Percentiles rank a stretch among this genome's conserved stretches.
phyloP scores from a whole-genome alignment of 805 yeast genomes.

The Lipomyces sp. region DNA sequence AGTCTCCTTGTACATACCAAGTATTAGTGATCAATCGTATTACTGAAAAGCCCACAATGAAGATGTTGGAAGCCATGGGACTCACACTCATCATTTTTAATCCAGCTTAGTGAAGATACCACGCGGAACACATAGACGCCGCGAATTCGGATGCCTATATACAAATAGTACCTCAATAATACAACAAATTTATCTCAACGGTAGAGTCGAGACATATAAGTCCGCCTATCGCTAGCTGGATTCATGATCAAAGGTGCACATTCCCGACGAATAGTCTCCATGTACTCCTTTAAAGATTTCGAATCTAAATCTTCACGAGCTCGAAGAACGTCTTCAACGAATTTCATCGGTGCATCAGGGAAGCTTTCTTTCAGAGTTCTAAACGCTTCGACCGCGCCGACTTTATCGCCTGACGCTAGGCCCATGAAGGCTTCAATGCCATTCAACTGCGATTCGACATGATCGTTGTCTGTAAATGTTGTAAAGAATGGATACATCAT shows the following conservation, averaged over 20 bases:
- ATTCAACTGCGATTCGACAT: slow-evolving; percentile 56
- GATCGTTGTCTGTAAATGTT: slow-evolving; percentile 49
- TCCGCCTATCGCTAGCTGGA: slow-evolving; percentile 11
- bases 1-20: no score
- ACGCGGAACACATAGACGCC: no score
- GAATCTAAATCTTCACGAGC: slow-evolving; percentile 48
- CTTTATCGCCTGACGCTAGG: slow-evolving; percentile 50
- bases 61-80: no score
- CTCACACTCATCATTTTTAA: no score
- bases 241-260: slow-evolving; percentile 14
- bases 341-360: slow-evolving; percentile 76
- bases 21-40: no score
- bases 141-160: neutral
- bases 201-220: slow-evolving; percentile 27
- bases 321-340: slow-evolving; percentile 66
- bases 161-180: neutral
- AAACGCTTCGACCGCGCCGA: slow-evolving; percentile 52
- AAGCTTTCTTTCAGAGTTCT: slow-evolving; percentile 66
- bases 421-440: slow-evolving; percentile 68
- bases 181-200: neutral
- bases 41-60: no score
- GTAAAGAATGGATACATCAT: slow-evolving; percentile 59
- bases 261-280: slow-evolving; percentile 39
- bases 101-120: no score
- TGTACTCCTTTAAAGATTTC: slow-evolving; percentile 43